phyloP scores from a whole-genome alignment of 768 basidiomycete genomes.

The Leccinum olivaceopallidum region DNA sequence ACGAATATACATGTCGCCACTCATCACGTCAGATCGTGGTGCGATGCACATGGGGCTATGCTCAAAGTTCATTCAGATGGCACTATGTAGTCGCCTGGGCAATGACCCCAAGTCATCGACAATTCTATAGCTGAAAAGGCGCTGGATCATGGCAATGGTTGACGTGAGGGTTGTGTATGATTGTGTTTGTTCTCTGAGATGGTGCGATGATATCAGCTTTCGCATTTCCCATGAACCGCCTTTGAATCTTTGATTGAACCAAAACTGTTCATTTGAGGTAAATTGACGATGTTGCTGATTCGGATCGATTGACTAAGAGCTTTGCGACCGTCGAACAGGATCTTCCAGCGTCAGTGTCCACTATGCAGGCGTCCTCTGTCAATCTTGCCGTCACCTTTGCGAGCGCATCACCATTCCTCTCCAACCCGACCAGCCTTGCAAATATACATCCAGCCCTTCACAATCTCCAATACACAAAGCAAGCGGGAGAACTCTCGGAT shows the following conservation, averaged over 20 bases:
- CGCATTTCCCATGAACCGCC: neutral
- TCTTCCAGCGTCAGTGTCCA: neutral
- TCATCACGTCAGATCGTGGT: neutral
- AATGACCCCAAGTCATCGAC: neutral
- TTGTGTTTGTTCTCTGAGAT: neutral
- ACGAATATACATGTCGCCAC: neutral
- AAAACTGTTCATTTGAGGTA: neutral
- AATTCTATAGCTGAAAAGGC: neutral
- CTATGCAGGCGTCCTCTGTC: slow-evolving; percentile 12
- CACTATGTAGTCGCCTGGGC: neutral
- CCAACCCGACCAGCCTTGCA: slow-evolving; percentile 23
- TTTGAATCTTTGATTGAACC: neutral
- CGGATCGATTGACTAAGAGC: neutral
- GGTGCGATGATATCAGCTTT: neutral
- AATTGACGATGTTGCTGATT: neutral
- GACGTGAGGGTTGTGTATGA: neutral
- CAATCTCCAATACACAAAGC: slow-evolving; percentile 24
- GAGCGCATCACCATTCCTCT: slow-evolving; percentile 23
- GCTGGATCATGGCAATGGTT: neutral
- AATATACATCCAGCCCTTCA: slow-evolving; percentile 23
- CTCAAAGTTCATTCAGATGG: neutral
- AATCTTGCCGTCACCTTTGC: slow-evolving; percentile 34
- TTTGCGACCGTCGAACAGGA: slow-evolving; percentile 6
- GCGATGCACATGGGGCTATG: neutral
- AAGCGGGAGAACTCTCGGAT: slow-evolving; percentile 24